Conservation (phyloP, 2,329 filamentous ascomycete species). For the Colletotrichum camelliae region DNA sequence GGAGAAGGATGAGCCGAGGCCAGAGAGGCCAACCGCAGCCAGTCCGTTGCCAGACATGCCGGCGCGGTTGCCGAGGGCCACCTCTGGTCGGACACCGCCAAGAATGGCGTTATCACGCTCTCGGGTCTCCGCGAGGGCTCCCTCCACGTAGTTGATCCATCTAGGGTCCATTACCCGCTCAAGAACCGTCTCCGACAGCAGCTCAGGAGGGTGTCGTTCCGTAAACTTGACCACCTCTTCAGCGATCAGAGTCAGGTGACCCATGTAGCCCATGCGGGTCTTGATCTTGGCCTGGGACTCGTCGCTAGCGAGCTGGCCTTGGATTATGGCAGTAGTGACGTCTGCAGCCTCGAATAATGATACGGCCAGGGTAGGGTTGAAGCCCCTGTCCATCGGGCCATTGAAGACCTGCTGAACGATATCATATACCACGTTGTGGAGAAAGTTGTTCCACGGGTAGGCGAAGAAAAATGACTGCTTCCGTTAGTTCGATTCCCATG, state of each 20-base stretch:
- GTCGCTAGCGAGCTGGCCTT: conserved; percentile 87
- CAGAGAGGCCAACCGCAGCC: conserved; percentile 46
- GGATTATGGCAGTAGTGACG: conserved; percentile 89
- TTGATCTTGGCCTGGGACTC: conserved; percentile 82
- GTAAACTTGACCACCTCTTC: conserved; percentile 99
- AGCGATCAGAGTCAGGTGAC: conserved; percentile 93
- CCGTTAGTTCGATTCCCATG: neutral
- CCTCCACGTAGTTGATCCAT: conserved; percentile 95
- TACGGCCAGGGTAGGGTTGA: conserved; percentile 86
- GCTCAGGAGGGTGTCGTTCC: conserved; percentile 87
- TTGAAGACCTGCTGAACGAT: conserved; percentile 99
- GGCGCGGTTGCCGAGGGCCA: conserved; percentile 80
- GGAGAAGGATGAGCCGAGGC: conserved; percentile 40
- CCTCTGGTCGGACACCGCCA: conserved; percentile 90
- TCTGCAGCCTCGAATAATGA: conserved; percentile 92
- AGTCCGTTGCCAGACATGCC: conserved; percentile 51
- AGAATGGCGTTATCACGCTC: conserved; percentile 98
- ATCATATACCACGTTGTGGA: conserved; percentile 99
- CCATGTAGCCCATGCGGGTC: conserved; percentile 98
- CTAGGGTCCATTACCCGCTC: conserved; percentile 88
- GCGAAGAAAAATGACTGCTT: conserved; percentile 92
- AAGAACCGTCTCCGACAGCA: conserved; percentile 82
- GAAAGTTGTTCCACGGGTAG: conserved; percentile 99
- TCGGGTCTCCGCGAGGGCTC: conserved; percentile 88
- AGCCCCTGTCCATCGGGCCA: conserved; percentile 94